Evolutionary conservation across 768 basidiomycete species (phyloP).

Genomic region (Holtermanniella nyarrowii): DNA sequence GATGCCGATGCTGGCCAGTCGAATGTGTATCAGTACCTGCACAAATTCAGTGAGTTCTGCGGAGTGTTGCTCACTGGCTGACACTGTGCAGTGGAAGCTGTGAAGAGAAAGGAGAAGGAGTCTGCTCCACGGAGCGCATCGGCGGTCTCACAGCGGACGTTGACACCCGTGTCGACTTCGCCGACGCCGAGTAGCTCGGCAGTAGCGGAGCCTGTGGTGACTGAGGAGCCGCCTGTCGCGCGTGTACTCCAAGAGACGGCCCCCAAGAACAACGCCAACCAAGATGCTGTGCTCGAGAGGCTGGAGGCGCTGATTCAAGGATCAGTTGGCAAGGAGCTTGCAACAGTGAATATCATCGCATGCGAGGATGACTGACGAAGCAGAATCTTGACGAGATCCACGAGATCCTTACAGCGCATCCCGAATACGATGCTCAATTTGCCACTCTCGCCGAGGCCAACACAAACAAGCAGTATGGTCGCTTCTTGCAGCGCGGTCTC

Average conservation of each 20-base stretch:
- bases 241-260: no score
- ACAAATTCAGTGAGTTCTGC: not conserved
- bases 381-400: not conserved
- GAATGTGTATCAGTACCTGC: not conserved
- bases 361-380: no score
- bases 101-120: not conserved
- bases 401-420: not conserved
- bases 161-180: not conserved
- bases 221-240: no score
- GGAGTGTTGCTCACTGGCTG: not conserved
- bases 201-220: no score
- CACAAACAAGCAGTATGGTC: constrained; percentile 1
- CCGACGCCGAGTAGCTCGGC: not conserved
- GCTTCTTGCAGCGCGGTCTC: not conserved
- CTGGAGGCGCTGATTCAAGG: not conserved
- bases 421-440: constrained; percentile 11
- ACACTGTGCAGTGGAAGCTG: not conserved
- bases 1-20: constrained; percentile 44
- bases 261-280: no score
- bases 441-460: not conserved
- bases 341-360: not conserved
- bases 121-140: not conserved
- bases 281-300: not conserved
- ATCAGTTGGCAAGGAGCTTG: constrained; percentile 1
- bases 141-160: not conserved